Base-by-base conservation (phyloP, 768 basidiomycete species). In the Pleurotus djamor region DNA sequence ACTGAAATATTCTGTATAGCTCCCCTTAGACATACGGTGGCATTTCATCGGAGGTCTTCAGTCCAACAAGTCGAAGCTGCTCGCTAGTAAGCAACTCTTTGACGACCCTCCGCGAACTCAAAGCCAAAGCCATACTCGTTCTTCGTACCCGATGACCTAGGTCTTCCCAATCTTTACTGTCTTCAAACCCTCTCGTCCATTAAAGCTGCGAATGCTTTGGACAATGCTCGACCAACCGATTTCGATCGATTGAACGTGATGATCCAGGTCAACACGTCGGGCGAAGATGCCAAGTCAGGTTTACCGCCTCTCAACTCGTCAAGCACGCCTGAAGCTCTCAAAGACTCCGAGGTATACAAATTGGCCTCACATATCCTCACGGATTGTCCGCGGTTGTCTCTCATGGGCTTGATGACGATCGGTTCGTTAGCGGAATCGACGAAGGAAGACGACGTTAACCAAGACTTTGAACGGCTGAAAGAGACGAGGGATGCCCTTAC, bases 341-440 rank as follows among this genome's bases (percentile, higher is more conserved):
- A 68, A 4, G 67, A 71, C 7, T 76, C 79, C 3, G 91, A 91
- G 28, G 76, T 93, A 35, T 71, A 80, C 45, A 76, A 79, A 47
- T 82, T 98, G 17, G 94, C 91, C 3, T 74, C 71, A 56, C 83
- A 91, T 65, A 78, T 99, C 69, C 64, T 97, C 48, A 68, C 71
- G 1, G 72, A 79, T 34, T 99, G 97, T 71, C 90, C 92, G 1
- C 78, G 76, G 14, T 80, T 99, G 34, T 82, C 78, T 17, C 75
- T 98, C 4, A 84, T 87, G 52, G 97, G 97, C 4, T 74, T 99
- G 50, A 99, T 99, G 97, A 98, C 97, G 1, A 98, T 99, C 64
- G 97, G 97, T 1, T 85, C 94, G 14, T 79, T 92, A 55, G 80
- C 86, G 38, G 80, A 86, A 61, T 94, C 93, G 2, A 67, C 74